Percentiles rank a stretch among this genome's conserved stretches.
Evolutionary conservation across 352 stramenopile species (phyloP).

Genomic region (Phytophthora meadii): DNA sequence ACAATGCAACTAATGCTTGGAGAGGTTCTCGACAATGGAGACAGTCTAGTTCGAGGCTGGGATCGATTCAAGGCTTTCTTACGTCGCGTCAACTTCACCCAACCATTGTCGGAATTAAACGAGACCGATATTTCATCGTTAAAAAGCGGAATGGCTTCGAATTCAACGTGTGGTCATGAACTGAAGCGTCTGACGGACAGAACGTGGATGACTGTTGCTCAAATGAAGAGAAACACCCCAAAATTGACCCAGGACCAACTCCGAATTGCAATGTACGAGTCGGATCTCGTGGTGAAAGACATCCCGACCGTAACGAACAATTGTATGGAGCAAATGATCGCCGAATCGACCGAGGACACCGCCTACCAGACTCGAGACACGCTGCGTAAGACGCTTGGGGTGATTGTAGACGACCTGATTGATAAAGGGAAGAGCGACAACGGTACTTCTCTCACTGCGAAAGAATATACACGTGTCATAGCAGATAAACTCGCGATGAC

Average conservation of each 20-base stretch:
- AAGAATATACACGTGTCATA: conserved; percentile 8
- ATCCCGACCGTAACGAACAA: conserved; percentile 26
- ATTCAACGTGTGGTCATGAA: conserved; percentile 37
- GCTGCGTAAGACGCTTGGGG: conserved; percentile 13
- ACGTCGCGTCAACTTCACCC: conserved; percentile 15
- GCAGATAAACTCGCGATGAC: conserved; percentile 15
- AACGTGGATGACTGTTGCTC: conserved; percentile 24
- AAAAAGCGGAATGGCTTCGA: conserved; percentile 23
- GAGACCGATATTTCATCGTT: conserved; percentile 32
- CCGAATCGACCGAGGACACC: conserved; percentile 8
- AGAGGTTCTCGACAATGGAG: conserved; percentile 15
- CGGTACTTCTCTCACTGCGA: conserved; percentile 7
- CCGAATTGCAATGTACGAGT: conserved; percentile 18
- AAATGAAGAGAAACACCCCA: conserved; percentile 16
- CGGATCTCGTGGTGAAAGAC: conserved; percentile 17
- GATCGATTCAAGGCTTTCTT: conserved; percentile 24
- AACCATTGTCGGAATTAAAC: conserved; percentile 19
- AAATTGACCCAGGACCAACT: conserved; percentile 13
- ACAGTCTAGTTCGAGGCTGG: conserved; percentile 17
- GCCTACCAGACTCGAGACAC: conserved; percentile 23
- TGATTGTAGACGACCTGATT: conserved; percentile 19
- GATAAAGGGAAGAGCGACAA: conserved; percentile 14
- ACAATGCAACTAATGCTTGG: conserved; percentile 13
- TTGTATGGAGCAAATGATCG: conserved; percentile 21
- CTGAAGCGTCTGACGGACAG: conserved; percentile 24